phyloP scores from a whole-genome alignment of 768 basidiomycete species.

The Pisolithus orientalis region DNA sequence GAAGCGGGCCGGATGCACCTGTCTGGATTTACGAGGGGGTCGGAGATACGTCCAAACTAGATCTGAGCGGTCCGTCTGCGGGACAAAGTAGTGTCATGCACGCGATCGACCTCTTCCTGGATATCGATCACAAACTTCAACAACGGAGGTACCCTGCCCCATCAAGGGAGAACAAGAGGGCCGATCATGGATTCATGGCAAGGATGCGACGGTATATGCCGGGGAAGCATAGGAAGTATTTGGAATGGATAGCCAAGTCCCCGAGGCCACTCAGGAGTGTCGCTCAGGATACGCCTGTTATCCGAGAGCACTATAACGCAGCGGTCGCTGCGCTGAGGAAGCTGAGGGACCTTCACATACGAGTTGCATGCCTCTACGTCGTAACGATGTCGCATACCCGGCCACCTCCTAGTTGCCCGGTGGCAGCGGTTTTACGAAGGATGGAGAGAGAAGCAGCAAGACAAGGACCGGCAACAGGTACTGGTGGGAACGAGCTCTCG shows the following conservation, averaged over 20 bases:
- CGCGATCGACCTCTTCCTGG: conserved; percentile 78
- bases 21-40: conserved; percentile 81
- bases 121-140: conserved; percentile 81
- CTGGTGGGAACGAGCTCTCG: conserved; percentile 84
- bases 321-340: conserved; percentile 75
- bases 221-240: conserved; percentile 80
- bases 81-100: conserved; percentile 93
- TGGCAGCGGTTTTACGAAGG: conserved; percentile 48
- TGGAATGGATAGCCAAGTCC: conserved; percentile 55
- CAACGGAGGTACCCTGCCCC: conserved; percentile 63
- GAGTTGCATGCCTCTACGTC: conserved; percentile 82
- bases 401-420: conserved; percentile 43
- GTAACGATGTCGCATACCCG: conserved; percentile 72
- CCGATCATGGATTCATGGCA: conserved; percentile 79
- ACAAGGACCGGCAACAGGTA: conserved; percentile 63
- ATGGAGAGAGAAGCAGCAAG: conserved; percentile 37
- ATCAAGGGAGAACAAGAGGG: conserved; percentile 57
- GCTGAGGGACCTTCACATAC: conserved; percentile 85
- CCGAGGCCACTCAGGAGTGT: conserved; percentile 59
- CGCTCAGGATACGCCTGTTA: conserved; percentile 47
- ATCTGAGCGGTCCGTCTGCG: conserved; percentile 84
- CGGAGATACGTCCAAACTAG: conserved; percentile 47
- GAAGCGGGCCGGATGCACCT: conserved; percentile 42
- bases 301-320: conserved; percentile 72
- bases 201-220: conserved; percentile 97